A percentile compares a stretch with the other conserved stretches of the same genome.
These are phyloP conservation scores for Sporothrix protearum DNA, from an alignment of 2,329 filamentous ascomycete genomes.

Conservation along the genomic window DNA sequence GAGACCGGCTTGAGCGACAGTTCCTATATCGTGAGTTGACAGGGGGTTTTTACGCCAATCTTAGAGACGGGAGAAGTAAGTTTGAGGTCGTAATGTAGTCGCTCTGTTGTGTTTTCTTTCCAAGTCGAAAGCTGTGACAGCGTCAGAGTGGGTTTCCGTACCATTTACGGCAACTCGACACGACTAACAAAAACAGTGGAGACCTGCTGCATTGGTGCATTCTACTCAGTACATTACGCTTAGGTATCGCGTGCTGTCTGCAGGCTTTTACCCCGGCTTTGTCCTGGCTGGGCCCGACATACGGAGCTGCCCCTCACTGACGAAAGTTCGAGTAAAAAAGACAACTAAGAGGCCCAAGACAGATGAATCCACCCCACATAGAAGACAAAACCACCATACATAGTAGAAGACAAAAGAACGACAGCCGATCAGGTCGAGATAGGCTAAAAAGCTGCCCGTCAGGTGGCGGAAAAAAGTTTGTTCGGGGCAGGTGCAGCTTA, in stretches of 20 bases:
- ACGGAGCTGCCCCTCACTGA: slow-evolving; percentile 17
- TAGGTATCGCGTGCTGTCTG: neutral
- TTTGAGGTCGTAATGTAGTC: neutral
- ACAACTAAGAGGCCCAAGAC: neutral
- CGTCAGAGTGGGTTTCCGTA: neutral
- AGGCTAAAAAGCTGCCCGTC: neutral
- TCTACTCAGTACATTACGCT: too few relatives aligned
- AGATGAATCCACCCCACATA: neutral
- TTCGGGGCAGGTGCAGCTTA: neutral
- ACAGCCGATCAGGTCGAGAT: neutral
- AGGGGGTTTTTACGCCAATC: too few relatives aligned
- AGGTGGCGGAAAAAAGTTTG: slow-evolving; percentile 14
- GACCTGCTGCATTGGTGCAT: neutral
- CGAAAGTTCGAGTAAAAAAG: neutral
- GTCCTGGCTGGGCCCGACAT: neutral
- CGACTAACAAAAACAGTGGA: neutral
- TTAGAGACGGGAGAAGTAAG: neutral
- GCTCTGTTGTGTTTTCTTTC: neutral
- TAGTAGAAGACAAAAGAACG: neutral
- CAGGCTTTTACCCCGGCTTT: slow-evolving; percentile 12
- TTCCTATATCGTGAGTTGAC: too few relatives aligned
- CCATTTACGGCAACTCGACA: neutral
- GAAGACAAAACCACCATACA: neutral
- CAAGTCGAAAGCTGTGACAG: neutral
- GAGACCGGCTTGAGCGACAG: too few relatives aligned